Conservation (phyloP, 2,329 filamentous ascomycete genomes). For the Penicillium sp. region DNA sequence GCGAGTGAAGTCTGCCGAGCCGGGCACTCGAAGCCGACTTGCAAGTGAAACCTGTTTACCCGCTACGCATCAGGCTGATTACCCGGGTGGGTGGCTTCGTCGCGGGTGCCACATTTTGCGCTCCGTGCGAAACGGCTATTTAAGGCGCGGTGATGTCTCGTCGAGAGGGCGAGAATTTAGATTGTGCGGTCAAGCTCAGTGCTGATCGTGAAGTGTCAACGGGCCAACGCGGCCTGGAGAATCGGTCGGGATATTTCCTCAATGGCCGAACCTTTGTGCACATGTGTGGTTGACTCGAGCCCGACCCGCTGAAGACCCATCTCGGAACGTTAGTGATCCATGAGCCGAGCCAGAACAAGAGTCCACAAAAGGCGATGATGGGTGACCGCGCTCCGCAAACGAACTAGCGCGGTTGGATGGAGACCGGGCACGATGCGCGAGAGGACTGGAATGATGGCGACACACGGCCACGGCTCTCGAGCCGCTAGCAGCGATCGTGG, state of each 20-base stretch:
- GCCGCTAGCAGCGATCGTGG: slow-evolving; percentile 20
- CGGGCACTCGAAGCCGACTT: too few species aligned
- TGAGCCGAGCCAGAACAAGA: slow-evolving; percentile 5
- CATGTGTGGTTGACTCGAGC: neutral
- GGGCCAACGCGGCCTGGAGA: too few species aligned
- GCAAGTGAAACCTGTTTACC: neutral
- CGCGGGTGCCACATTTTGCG: neutral
- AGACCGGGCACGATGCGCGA: slow-evolving; percentile 4
- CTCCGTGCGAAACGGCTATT: neutral
- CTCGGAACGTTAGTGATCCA: neutral
- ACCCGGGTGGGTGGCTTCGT: neutral
- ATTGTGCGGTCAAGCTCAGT: neutral
- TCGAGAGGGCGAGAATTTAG: neutral
- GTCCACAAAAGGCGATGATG: slow-evolving; percentile 1
- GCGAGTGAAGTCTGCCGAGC: neutral
- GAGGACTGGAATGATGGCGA: slow-evolving; percentile 4
- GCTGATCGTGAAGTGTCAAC: neutral
- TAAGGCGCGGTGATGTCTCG: neutral
- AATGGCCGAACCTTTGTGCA: neutral
- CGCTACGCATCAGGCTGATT: too few species aligned
- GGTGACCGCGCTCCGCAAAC: neutral
- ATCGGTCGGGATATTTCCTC: neutral
- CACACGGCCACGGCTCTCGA: slow-evolving; percentile 1
- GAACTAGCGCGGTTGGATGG: slow-evolving; percentile 8
- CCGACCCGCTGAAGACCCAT: neutral